Evolutionary conservation across 768 basidiomycete genomes (phyloP).

Genomic region (Mycena vulgaris): DNA sequence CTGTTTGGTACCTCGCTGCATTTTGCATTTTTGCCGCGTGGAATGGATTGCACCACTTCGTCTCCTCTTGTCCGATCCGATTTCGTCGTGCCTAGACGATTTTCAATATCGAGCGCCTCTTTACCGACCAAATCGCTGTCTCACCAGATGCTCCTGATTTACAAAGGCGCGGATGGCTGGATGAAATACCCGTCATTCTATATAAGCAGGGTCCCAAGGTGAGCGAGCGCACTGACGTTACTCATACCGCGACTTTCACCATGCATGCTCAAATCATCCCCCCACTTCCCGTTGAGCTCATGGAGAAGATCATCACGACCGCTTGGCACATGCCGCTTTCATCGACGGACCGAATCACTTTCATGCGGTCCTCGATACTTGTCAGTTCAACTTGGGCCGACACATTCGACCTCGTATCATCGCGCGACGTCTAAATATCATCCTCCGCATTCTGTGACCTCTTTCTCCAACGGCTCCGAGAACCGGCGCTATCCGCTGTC

Average conservation of each 20-base stretch:
- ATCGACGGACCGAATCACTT: constrained; percentile 30
- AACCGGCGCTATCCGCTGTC: neutral
- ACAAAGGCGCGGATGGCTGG: too few species aligned
- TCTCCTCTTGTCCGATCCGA: too few species aligned
- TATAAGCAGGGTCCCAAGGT: too few species aligned
- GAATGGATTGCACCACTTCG: too few species aligned
- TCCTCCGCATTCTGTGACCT: constrained; percentile 36
- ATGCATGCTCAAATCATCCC: neutral
- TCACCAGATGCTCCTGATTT: too few species aligned
- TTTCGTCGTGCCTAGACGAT: too few species aligned
- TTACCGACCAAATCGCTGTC: too few species aligned
- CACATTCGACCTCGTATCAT: constrained; percentile 28
- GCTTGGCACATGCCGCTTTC: constrained; percentile 40
- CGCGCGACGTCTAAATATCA: constrained; percentile 40
- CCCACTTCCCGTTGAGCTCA: constrained; percentile 39
- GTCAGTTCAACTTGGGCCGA: constrained; percentile 41
- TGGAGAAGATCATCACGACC: constrained; percentile 32
- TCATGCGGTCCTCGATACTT: constrained; percentile 40
- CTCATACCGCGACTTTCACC: neutral
- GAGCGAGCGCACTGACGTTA: too few species aligned
- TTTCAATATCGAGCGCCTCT: too few species aligned
- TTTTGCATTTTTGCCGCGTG: too few species aligned
- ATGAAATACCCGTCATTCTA: too few species aligned
- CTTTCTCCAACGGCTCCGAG: constrained; percentile 15
- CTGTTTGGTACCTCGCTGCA: too few species aligned